Evolutionary conservation across 306 rosid species (phyloP), one percentile per base, ranked within the genome.

Genomic region (Mimosa pudica): DNA sequence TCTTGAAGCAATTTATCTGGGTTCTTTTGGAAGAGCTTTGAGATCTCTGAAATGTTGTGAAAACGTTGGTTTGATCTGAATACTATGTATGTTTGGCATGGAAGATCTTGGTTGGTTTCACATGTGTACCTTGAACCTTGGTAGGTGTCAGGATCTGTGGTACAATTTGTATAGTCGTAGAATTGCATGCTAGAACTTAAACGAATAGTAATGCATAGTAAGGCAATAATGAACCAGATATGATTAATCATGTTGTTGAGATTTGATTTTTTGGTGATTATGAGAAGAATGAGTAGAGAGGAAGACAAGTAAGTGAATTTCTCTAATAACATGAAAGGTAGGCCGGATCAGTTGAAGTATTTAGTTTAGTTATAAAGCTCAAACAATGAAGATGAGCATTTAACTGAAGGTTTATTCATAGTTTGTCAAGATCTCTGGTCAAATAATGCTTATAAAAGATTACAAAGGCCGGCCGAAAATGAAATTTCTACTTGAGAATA

Each of bases 81-180:
- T 44, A 90, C 90, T 62, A 90, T 8, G 84, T 75, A 92, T 13
- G 97, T 86, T 42, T 12, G 14, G 87, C 97, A 88, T 76, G 94
- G 77, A 17, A 84, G 79, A 18, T 85, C 77, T 3, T 77, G 82
- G 58, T 35, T 70, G 71, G 71, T 77, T 44, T 82, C 86, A 84
- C 92, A 92, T 9, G 75, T 83, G 84, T 88, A 90, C 58, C 87
- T 88, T 62, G 91, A 85, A 52, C 89, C 91, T 47, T 10, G 81
- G 30, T 44, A 1, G 12, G 4, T 78, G 68, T 61, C 55, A 68
- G 68, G 69, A 18, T 68, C 52, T 30, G 84, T 73, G 57, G 54
- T 42, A 71, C 94, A 92, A 38, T 42, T 79, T 16, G 66, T 42
- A 5, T 12, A 16, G 74, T 92, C 88, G 18, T 92, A 92, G 10